Evolutionary conservation across 2,329 filamentous ascomycete species (phyloP), one percentile per base, ranked within the genome.

Genomic region (Fusarium circinatum): DNA sequence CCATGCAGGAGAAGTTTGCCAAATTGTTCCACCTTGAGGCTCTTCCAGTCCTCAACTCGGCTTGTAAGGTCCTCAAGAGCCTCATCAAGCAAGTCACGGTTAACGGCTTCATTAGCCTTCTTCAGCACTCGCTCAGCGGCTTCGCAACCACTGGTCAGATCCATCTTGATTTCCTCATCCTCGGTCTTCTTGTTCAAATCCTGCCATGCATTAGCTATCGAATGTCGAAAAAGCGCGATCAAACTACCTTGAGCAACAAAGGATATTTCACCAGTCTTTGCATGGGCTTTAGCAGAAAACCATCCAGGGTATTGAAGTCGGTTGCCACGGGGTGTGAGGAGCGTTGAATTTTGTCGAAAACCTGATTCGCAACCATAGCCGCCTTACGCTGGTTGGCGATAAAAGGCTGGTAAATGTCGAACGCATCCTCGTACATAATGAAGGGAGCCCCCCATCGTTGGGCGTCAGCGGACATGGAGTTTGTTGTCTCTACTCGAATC

Each of bases 401-500:
- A 78, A 98, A 99, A 4, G 95, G 95, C 78, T 98, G 94, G 81
- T 99, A 99, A 68, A 98, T 95, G 71, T 92, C 91, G 82, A 99
- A 98, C 1, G 91, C 90, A 67, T 96, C 94, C 80, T 96, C 94
- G 80, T 96, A 95, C 20, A 91, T 87, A 20, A 93, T 89, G 80
- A 98, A 98, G 0, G 97, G 90, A n/a, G 91, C 88, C n/a, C 96
- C 96, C 96, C 96, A 99, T 81, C 96, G 93, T 81, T 99, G 96
- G 70, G 90, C 87, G 8, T 88, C 84, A 70, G 92, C 88, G 1
- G 94, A 89, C 83, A 94, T 90, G 8, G 94, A 95, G 79, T 98
- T 98, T 42, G 95, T 97, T 34, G 97, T 97, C 84, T 99, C 96
- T 71, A 99, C 94, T 62, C 95, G 92, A 78, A 99, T 98, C 54